Conservation (phyloP, 495 filamentous ascomycete genomes). For the Aspergillus nanangensis region DNA sequence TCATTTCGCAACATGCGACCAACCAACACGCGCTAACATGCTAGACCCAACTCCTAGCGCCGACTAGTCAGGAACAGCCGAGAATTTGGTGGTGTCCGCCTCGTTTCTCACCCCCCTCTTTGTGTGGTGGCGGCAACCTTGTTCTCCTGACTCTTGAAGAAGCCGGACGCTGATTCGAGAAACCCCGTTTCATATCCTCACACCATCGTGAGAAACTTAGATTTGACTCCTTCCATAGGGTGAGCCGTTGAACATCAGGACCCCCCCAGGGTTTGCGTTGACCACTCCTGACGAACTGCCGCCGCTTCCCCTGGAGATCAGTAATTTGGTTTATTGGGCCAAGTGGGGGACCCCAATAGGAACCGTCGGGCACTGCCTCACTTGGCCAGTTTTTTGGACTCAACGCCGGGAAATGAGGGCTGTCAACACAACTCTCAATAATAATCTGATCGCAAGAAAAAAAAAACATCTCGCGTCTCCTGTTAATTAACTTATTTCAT, state of each 20-base stretch:
- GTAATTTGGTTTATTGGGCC: constrained; percentile 7
- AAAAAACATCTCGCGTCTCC: not conserved
- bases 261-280: constrained; percentile 1
- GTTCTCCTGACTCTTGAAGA: too few relatives aligned
- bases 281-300: constrained; percentile 1
- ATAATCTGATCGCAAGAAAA: constrained; percentile 4
- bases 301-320: constrained; percentile 13
- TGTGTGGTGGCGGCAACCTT: not conserved
- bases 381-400: constrained; percentile 10
- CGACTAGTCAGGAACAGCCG: constrained; percentile 17
- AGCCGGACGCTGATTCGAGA: constrained; percentile 1
- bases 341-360: constrained; percentile 7
- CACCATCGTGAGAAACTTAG: not conserved
- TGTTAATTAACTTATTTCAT: constrained; percentile 10
- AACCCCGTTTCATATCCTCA: constrained; percentile 5
- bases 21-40: not conserved
- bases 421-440: not conserved
- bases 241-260: constrained; percentile 1
- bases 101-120: constrained; percentile 1
- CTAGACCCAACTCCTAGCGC: too few relatives aligned
- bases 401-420: constrained; percentile 12
- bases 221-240: not conserved
- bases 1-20: not conserved
- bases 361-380: constrained; percentile 12
- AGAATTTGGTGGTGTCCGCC: not conserved